A percentile compares a stretch with the other conserved stretches of the same genome.
Conservation (phyloP, 345 rosid genomes). For the Salix koriyanagi region DNA sequence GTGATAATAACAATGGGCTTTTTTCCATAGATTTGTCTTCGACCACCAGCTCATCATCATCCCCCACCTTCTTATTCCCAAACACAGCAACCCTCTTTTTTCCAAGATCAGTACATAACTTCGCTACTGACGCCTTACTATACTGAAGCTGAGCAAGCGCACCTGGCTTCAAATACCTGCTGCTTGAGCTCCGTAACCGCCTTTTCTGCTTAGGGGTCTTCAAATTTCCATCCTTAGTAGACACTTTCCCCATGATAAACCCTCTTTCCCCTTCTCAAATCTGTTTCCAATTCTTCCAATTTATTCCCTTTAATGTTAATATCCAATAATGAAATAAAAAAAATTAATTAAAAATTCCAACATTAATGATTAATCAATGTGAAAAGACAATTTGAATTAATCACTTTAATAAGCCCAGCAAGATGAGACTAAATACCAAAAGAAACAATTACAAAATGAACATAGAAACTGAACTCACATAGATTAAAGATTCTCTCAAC, state of each 20-base stretch:
- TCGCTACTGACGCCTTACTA: constrained; percentile 43
- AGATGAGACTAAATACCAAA: background rate
- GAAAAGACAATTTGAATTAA: constrained; percentile 3
- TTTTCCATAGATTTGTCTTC: constrained; percentile 35
- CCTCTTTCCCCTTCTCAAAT: background rate
- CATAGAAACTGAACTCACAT: constrained; percentile 8
- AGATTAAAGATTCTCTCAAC: background rate
- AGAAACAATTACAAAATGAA: background rate
- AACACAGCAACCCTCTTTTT: constrained; percentile 59
- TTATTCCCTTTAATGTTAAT: background rate
- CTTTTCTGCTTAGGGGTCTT: constrained; percentile 49
- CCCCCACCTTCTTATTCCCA: constrained; percentile 39
- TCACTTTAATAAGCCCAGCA: background rate
- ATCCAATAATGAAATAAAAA: background rate
- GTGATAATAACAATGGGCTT: constrained; percentile 56
- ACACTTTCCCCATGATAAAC: constrained; percentile 61
- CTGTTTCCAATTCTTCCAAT: background rate
- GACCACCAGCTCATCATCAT: constrained; percentile 8
- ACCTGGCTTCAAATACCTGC: constrained; percentile 75
- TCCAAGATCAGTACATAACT: constrained; percentile 68
- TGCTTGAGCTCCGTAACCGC: constrained; percentile 47
- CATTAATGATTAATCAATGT: constrained; percentile 13
- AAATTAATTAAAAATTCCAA: background rate
- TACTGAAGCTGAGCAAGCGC: constrained; percentile 72
- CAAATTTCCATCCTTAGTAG: constrained; percentile 41